A percentile compares a stretch with the other conserved stretches of the same genome.
Conservation (phyloP, 139 green algal species). For the Chloropicon primus region DNA sequence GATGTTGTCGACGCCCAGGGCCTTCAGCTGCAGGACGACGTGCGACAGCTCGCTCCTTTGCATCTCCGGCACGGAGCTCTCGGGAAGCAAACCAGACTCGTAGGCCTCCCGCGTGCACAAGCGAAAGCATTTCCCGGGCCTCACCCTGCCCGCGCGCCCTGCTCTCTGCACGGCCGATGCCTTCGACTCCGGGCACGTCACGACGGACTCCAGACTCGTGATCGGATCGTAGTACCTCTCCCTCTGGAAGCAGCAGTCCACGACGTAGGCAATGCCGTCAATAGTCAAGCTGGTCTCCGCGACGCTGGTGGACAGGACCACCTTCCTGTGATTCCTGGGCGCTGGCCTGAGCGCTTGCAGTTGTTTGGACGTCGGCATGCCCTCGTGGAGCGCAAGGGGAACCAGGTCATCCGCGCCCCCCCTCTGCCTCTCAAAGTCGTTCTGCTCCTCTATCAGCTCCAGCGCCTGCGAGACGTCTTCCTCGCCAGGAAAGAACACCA, state of each 20-base stretch:
- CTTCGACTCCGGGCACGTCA: conserved; percentile 19
- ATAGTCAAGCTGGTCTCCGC: conserved; percentile 45
- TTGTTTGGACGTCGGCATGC: background rate
- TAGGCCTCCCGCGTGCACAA: background rate
- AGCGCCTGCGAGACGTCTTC: conserved; percentile 4
- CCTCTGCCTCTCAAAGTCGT: conserved; percentile 7
- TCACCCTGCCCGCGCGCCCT: background rate
- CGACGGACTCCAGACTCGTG: conserved; percentile 40
- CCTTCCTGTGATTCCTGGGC: conserved; percentile 14
- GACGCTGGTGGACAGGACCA: conserved; percentile 51
- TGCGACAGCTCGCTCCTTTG: background rate
- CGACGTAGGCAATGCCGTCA: conserved; percentile 53
- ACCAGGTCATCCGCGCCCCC: background rate
- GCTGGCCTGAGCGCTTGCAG: background rate
- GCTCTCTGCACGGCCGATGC: background rate
- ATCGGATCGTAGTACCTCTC: conserved; percentile 56
- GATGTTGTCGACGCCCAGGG: background rate
- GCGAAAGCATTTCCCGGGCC: background rate
- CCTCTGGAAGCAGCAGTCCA: conserved; percentile 78
- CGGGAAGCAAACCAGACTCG: conserved; percentile 35
- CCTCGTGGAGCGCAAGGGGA: background rate
- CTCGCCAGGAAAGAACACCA: conserved; percentile 78
- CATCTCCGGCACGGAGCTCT: background rate
- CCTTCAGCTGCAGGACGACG: background rate
- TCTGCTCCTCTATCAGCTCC: conserved; percentile 6